Percentiles rank a stretch among this genome's conserved stretches.
Evolutionary conservation across 345 rosid genomes (phyloP).

Genomic region (Psidium friedrichsthalianum): DNA sequence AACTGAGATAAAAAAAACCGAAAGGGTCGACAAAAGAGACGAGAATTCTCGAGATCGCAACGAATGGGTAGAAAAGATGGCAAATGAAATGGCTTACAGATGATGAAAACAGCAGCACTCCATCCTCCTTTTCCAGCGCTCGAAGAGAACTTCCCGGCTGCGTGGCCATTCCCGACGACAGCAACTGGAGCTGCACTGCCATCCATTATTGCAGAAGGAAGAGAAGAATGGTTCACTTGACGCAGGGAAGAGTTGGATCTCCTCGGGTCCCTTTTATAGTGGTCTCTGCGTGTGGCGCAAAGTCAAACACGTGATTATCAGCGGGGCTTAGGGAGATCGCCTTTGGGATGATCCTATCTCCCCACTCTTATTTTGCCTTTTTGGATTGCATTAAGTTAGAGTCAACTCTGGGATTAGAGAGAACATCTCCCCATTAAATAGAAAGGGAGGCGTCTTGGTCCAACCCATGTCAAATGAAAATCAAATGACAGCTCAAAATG

Average conservation of each 20-base stretch:
- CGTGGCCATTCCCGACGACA: not conserved
- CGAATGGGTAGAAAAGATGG: not conserved
- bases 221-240: not conserved
- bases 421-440: not conserved
- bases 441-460: not conserved
- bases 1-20: constrained; percentile 20
- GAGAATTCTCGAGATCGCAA: not conserved
- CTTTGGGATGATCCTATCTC: not conserved
- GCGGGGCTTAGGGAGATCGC: not conserved
- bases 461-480: not conserved
- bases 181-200: not conserved
- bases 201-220: not conserved
- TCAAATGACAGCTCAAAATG: not conserved
- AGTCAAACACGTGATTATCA: not conserved
- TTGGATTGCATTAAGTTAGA: not conserved
- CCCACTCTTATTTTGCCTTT: not conserved
- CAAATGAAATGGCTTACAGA: constrained; percentile 31
- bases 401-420: not conserved
- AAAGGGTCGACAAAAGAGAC: not conserved
- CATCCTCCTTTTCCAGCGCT: constrained; percentile 50
- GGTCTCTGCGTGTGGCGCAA: not conserved
- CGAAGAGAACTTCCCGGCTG: not conserved
- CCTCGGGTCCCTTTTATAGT: not conserved
- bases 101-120: constrained; percentile 80
- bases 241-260: not conserved